Conservation (phyloP, 108 stramenopile genomes). For the Skeletonema tropicum region DNA sequence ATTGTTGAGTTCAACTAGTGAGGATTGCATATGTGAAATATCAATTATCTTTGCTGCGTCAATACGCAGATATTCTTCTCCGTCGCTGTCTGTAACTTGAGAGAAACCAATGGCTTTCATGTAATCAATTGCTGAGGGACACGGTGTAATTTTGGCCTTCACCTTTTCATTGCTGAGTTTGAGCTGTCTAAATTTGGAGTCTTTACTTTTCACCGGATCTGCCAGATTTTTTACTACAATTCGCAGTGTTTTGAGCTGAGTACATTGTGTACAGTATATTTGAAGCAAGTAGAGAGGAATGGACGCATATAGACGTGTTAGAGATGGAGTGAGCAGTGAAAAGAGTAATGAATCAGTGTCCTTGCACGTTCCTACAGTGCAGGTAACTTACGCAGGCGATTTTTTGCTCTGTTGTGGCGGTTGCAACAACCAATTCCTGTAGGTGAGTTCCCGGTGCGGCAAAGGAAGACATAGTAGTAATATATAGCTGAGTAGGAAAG, state of each 20-base stretch:
- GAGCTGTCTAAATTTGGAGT: conserved; percentile 60
- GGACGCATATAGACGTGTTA: not conserved
- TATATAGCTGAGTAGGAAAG: too few species aligned
- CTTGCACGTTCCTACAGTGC: not conserved
- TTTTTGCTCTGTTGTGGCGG: conserved; percentile 12
- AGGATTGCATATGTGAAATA: conserved; percentile 27
- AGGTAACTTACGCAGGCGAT: conserved; percentile 14
- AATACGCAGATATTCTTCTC: conserved; percentile 24
- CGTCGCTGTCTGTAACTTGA: conserved; percentile 14
- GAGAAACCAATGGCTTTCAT: conserved; percentile 52
- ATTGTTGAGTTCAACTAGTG: conserved; percentile 36
- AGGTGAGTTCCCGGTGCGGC: conserved; percentile 14
- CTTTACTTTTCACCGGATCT: conserved; percentile 58
- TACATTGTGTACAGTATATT: not conserved
- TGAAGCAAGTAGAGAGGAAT: not conserved
- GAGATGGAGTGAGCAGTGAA: not conserved
- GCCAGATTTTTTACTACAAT: conserved; percentile 66
- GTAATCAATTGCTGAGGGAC: conserved; percentile 43
- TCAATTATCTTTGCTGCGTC: conserved; percentile 2
- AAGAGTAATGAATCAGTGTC: not conserved
- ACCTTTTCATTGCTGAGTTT: conserved; percentile 63
- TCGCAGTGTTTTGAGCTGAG: conserved; percentile 62
- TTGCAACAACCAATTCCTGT: conserved; percentile 3
- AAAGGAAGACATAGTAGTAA: not conserved
- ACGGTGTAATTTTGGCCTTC: conserved; percentile 33